phyloP scores from a whole-genome alignment of 225 moss, liverwort and hornwort genomes.

The Ulota crispa region DNA sequence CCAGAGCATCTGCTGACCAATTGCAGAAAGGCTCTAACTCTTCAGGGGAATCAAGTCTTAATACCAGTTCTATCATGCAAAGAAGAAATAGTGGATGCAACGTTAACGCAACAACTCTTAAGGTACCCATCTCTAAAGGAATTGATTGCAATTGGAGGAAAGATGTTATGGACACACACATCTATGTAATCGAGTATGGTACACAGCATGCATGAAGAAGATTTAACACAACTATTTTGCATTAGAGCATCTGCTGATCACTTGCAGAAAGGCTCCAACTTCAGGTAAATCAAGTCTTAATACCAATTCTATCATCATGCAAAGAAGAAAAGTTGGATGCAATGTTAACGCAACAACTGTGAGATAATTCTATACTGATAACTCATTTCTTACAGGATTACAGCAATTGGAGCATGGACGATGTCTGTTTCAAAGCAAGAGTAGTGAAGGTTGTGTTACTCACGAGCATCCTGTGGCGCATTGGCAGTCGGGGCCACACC shows the following conservation, averaged over 20 bases:
- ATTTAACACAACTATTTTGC: background rate
- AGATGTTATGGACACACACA: background rate
- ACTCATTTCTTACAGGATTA: background rate
- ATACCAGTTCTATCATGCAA: too few species aligned
- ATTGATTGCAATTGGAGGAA: background rate
- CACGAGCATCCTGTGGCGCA: slow-evolving; percentile 27
- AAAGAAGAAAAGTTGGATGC: background rate
- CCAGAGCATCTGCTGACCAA: background rate
- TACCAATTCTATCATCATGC: background rate
- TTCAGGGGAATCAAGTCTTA: too few species aligned
- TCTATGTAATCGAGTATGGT: background rate
- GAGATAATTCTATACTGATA: background rate
- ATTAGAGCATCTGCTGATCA: too few species aligned
- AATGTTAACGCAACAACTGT: background rate
- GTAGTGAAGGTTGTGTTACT: background rate
- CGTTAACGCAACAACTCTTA: background rate
- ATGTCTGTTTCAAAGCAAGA: background rate
- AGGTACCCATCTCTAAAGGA: too few species aligned
- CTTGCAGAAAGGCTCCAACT: too few species aligned
- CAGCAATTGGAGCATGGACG: background rate
- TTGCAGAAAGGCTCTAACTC: background rate
- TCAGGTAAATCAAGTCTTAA: background rate
- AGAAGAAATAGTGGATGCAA: too few species aligned
- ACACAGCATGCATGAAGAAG: background rate
- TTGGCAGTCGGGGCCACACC: slow-evolving; percentile 32